Evolutionary conservation across 2,329 filamentous ascomycete species (phyloP).

Genomic region (Arthrocladium fulminans): DNA sequence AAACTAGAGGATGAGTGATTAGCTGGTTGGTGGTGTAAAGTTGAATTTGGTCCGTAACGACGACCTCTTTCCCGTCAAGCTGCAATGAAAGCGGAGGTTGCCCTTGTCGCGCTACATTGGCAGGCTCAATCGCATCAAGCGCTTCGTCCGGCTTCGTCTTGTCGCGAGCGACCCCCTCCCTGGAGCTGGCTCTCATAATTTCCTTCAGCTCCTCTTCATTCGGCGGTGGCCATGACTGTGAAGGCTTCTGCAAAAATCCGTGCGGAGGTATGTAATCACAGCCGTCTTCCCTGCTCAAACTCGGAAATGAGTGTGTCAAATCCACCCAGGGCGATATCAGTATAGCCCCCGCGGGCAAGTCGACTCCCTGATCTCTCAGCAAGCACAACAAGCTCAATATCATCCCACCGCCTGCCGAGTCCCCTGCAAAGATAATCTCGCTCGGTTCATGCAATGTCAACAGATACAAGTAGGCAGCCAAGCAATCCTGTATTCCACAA

Average conservation of each 20-base stretch:
- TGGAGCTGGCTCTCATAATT: constrained; percentile 36
- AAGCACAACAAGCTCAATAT: constrained; percentile 68
- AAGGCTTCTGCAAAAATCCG: constrained; percentile 87
- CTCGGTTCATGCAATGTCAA: constrained; percentile 65
- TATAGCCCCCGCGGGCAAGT: constrained; percentile 79
- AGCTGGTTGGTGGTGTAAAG: constrained; percentile 78
- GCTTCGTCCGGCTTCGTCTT: not conserved
- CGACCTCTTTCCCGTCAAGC: constrained; percentile 61
- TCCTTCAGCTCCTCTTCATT: constrained; percentile 62
- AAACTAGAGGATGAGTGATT: constrained; percentile 78
- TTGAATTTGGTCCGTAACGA: constrained; percentile 87
- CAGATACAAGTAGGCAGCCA: constrained; percentile 79
- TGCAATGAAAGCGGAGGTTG: constrained; percentile 43
- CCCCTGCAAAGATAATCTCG: constrained; percentile 79
- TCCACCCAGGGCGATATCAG: constrained; percentile 95
- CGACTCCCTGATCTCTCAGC: constrained; percentile 71
- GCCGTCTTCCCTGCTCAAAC: constrained; percentile 61
- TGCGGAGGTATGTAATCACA: constrained; percentile 80
- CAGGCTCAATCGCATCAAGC: not conserved
- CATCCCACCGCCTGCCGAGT: constrained; percentile 92
- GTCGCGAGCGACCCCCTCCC: not conserved
- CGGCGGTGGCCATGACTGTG: constrained; percentile 83
- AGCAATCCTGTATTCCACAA: constrained; percentile 79
- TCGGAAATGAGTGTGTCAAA: constrained; percentile 89
- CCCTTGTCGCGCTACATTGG: constrained; percentile 9